Conservation (phyloP, 2,329 filamentous ascomycete genomes). For the Colletotrichum cuscutae region DNA sequence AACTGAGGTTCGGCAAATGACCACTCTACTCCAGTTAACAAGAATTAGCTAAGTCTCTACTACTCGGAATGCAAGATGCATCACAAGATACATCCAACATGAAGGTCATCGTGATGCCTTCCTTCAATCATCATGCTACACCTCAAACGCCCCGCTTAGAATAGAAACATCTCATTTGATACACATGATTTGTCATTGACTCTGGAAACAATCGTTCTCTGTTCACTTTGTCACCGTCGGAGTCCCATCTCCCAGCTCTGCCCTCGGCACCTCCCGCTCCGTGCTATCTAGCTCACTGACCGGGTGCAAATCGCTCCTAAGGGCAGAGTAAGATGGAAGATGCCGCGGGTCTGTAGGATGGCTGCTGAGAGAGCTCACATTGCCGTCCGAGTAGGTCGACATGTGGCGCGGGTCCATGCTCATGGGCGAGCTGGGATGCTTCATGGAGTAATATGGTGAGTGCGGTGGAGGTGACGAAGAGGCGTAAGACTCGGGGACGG, state of each 20-base stretch:
- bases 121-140: not conserved
- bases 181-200: not conserved
- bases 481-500: not conserved
- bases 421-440: slow-evolving; percentile 15
- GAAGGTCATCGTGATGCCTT: not conserved
- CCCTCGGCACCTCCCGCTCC: not conserved
- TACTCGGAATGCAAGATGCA: not conserved
- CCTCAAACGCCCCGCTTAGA: not conserved
- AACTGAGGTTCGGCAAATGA: too few relatives aligned
- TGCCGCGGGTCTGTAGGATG: not conserved
- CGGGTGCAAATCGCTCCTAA: not conserved
- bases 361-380: slow-evolving; percentile 20
- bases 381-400: slow-evolving; percentile 16
- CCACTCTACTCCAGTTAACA: too few relatives aligned
- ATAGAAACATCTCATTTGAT: not conserved
- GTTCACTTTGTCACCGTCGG: not conserved
- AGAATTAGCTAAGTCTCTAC: not conserved
- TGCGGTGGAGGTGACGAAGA: slow-evolving; percentile 17
- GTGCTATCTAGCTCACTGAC: slow-evolving; percentile 26
- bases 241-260: slow-evolving; percentile 18
- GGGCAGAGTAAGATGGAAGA: not conserved
- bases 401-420: slow-evolving; percentile 11
- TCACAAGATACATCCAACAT: too few relatives aligned
- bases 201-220: too few relatives aligned
- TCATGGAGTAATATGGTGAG: slow-evolving; percentile 19